Evolutionary conservation across 1,139 yeast genomes (phyloP).

Genomic region (Candida frijolesensis): DNA sequence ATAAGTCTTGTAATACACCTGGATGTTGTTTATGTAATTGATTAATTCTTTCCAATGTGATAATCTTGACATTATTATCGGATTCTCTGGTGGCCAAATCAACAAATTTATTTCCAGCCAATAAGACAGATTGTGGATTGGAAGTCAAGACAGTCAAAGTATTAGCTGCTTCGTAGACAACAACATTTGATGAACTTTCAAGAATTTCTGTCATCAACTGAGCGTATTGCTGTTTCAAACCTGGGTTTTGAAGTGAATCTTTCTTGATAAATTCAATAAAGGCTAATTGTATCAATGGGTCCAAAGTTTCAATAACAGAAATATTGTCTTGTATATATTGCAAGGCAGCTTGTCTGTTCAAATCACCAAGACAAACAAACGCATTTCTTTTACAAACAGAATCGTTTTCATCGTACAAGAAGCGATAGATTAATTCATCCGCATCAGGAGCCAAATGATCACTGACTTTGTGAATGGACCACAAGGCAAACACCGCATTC

Average conservation of each 20-base stretch:
- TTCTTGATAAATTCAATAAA: slow-evolving; percentile 89
- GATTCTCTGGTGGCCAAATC: slow-evolving; percentile 90
- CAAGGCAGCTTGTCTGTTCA: slow-evolving; percentile 85
- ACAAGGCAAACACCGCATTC: slow-evolving; percentile 91
- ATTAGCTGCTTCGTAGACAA: slow-evolving; percentile 88
- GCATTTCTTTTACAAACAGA: slow-evolving; percentile 96
- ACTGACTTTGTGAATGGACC: slow-evolving; percentile 78
- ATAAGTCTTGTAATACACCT: slow-evolving; percentile 82
- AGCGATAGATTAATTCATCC: slow-evolving; percentile 74
- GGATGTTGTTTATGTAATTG: slow-evolving; percentile 76
- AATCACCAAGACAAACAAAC: slow-evolving; percentile 79
- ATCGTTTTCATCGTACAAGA: slow-evolving; percentile 82
- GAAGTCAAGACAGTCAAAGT: slow-evolving; percentile 76
- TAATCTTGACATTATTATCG: slow-evolving; percentile 90
- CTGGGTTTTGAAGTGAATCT: slow-evolving; percentile 68
- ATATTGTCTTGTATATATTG: slow-evolving; percentile 77
- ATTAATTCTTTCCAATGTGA: slow-evolving; percentile 83
- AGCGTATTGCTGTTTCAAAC: slow-evolving; percentile 70
- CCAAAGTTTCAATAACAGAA: slow-evolving; percentile 64
- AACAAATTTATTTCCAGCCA: slow-evolving; percentile 82
- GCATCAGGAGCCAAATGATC: slow-evolving; percentile 94
- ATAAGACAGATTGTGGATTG: slow-evolving; percentile 65
- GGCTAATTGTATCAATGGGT: slow-evolving; percentile 84
- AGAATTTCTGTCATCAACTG: slow-evolving; percentile 73
- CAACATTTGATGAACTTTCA: slow-evolving; percentile 73